Evolutionary conservation across 164 flowering plant species (phyloP), one percentile per base, ranked within the genome.

Genomic region (Vitis amurensis): DNA sequence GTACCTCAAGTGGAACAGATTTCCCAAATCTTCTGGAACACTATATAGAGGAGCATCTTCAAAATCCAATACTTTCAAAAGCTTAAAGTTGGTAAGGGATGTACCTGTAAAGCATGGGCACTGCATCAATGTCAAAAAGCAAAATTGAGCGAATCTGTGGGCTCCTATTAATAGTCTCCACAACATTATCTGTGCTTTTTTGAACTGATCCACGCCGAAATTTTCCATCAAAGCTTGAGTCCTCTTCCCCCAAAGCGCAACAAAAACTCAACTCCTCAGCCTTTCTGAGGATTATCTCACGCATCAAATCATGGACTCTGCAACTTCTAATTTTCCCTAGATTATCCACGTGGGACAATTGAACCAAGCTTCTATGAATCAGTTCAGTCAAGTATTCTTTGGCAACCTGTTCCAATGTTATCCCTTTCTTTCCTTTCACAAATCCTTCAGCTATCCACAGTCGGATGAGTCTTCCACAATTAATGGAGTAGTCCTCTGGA

Each of bases 381-480:
- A 82, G 77, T 51, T 82, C 81, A 37, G 67, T 70, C 11, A 82
- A 72, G 70, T 82, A 79, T 1, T n/a, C 57, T 9, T 77, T 74
- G 10, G 80, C 77, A 48, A 4, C 7, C 44, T 31, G 44, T 31
- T 31, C 44, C 44, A 31, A 31, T 31, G 44, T 4, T 0, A 31
- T 7, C 0, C 44, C 44, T 31, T 4, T 31, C 44, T 31, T 7
- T 7, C 44, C 7, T 4, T 31, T 31, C 8, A 31, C 44, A 31
- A 31, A 31, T 0, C 27, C 27, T 23, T 68, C 76, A 14, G 67
- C 70, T 12, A 75, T 55, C 78, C 73, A 58, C 17, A 50, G 16
- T 5, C 66, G 27, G 14, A 70, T 51, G 44, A 75, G 23, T n/a
- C 62, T 58, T 13, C 0, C 55, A 13, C 17, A 23, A 16, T 47